Conservation (phyloP, 2,329 filamentous ascomycete species). For the Cercospora sojina region DNA sequence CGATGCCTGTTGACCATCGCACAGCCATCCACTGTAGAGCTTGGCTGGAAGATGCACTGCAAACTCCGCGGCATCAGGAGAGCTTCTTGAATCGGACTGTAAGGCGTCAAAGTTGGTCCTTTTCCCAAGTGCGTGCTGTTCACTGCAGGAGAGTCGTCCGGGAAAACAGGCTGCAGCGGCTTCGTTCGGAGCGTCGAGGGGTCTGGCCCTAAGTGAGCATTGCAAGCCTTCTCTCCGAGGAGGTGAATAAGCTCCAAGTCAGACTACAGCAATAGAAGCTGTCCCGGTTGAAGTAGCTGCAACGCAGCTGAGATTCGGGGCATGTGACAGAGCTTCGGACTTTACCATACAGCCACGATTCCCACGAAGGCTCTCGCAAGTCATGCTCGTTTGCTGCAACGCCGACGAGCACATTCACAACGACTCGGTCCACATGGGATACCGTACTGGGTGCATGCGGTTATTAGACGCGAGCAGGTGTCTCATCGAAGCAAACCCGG, state of each 20-base stretch:
- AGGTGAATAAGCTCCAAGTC: background rate
- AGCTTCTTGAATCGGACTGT: background rate
- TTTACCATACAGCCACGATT: background rate
- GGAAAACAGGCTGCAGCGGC: background rate
- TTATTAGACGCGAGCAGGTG: background rate
- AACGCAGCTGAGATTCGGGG: background rate
- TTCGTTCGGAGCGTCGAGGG: background rate
- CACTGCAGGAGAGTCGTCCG: background rate
- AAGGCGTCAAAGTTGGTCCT: background rate
- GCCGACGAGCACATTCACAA: background rate
- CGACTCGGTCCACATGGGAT: background rate
- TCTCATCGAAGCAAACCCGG: too few relatives aligned
- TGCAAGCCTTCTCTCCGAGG: background rate
- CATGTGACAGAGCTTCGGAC: background rate
- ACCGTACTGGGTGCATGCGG: background rate
- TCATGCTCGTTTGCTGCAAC: background rate
- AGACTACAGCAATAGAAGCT: background rate
- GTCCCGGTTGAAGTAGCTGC: background rate
- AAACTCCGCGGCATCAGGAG: background rate
- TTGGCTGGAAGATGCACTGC: background rate
- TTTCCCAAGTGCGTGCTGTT: background rate
- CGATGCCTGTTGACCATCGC: background rate
- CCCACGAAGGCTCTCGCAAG: background rate
- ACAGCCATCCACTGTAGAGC: background rate
- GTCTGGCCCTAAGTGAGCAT: background rate